phyloP scores from a whole-genome alignment of 768 basidiomycete genomes.

The Lactarius akahatsu region DNA sequence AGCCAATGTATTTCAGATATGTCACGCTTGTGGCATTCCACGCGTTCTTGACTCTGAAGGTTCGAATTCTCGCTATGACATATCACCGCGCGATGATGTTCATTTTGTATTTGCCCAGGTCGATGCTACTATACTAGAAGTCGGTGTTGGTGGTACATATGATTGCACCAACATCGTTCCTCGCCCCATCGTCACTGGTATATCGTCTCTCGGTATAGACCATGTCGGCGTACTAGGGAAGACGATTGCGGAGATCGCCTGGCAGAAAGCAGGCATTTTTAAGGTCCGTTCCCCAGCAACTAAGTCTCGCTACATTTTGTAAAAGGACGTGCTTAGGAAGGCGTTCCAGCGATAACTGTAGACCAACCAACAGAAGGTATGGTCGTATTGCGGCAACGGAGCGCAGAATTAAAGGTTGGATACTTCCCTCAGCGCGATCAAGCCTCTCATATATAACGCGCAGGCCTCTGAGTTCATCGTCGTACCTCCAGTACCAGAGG shows the following conservation, averaged over 20 bases:
- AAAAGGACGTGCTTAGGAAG: conserved; percentile 46
- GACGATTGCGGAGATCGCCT: conserved; percentile 85
- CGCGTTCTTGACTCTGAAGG: conserved; percentile 75
- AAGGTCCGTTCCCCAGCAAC: conserved; percentile 53
- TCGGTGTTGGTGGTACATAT: conserved; percentile 90
- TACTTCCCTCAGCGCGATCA: neutral
- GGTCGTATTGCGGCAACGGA: conserved; percentile 63
- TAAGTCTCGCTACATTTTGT: neutral
- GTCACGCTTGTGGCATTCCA: conserved; percentile 92
- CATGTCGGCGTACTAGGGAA: conserved; percentile 86
- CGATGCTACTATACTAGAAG: conserved; percentile 91
- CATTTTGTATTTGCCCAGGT: conserved; percentile 42
- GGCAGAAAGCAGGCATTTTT: conserved; percentile 96
- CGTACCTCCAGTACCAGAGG: conserved; percentile 49
- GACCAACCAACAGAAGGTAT: conserved; percentile 70
- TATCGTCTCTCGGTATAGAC: conserved; percentile 90
- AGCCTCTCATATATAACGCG: conserved; percentile 13
- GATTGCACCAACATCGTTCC: conserved; percentile 98
- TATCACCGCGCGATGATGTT: neutral
- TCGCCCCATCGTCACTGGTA: conserved; percentile 82
- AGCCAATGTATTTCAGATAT: conserved; percentile 94
- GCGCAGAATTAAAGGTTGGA: conserved; percentile 62
- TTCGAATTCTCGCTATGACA: conserved; percentile 25
- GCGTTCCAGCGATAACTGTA: conserved; percentile 83
- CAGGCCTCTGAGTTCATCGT: conserved; percentile 72